A percentile compares a stretch with the other conserved stretches of the same genome.
Evolutionary conservation across 2,329 filamentous ascomycete genomes (phyloP).

Genomic region (Ophiocordyceps camponoti-rufipedis): DNA sequence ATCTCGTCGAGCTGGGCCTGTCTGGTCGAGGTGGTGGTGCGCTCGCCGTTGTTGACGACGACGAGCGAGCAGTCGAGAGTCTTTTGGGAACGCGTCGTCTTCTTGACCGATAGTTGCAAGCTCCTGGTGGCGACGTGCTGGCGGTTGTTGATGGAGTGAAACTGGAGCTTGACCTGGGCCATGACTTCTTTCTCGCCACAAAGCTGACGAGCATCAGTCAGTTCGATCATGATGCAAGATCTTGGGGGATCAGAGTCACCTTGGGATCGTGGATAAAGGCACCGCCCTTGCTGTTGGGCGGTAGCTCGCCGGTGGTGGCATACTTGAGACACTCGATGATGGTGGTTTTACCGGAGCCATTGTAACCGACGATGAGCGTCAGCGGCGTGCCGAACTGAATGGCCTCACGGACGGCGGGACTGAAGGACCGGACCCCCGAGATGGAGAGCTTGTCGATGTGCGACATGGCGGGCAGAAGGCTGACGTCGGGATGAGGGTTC

Average conservation of each 20-base stretch:
- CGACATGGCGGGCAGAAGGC: conserved; percentile 32
- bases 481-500: neutral
- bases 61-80: conserved; percentile 67
- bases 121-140: conserved; percentile 72
- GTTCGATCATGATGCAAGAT: neutral
- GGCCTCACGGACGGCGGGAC: conserved; percentile 52
- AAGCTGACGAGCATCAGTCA: conserved; percentile 26
- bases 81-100: conserved; percentile 57
- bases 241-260: conserved; percentile 17
- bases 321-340: conserved; percentile 99
- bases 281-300: conserved; percentile 76
- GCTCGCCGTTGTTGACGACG: conserved; percentile 64
- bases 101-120: conserved; percentile 74
- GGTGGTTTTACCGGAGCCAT: conserved; percentile 95
- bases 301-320: conserved; percentile 84
- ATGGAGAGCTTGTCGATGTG: conserved; percentile 84
- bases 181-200: conserved; percentile 74
- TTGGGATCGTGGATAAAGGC: conserved; percentile 98
- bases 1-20: conserved; percentile 67
- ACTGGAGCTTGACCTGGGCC: conserved; percentile 81
- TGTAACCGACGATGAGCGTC: conserved; percentile 91
- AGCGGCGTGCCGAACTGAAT: conserved; percentile 82
- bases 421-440: conserved; percentile 70
- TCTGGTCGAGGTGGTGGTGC: conserved; percentile 58
- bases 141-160: conserved; percentile 59